Conservation (phyloP, 441 rosid species). For the Bocquillonia castaneifolia region DNA sequence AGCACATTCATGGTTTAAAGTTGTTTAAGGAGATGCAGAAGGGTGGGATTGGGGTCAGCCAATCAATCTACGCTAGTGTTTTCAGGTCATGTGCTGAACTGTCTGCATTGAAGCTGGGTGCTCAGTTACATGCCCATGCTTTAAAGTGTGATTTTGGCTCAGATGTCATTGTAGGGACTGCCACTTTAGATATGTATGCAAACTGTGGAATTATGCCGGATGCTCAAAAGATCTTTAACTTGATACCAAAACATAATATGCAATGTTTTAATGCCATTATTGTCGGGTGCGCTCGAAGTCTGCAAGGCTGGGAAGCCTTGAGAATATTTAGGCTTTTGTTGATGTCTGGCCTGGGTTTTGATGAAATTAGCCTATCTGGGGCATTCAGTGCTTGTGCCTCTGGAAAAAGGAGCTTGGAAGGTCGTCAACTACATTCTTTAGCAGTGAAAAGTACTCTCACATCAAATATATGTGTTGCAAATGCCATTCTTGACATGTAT, state of each 20-base stretch:
- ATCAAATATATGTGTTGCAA: conserved; percentile 57
- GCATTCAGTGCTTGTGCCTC: conserved; percentile 76
- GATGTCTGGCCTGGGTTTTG: conserved; percentile 56
- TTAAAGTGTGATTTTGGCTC: conserved; percentile 53
- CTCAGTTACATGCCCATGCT: conserved; percentile 79
- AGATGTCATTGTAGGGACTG: conserved; percentile 76
- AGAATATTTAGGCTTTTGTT: conserved; percentile 45
- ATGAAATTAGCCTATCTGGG: conserved; percentile 80
- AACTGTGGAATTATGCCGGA: conserved; percentile 59
- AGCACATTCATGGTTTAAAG: conserved; percentile 41
- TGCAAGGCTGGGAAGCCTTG: conserved; percentile 59
- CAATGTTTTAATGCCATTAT: conserved; percentile 84
- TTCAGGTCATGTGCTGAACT: conserved; percentile 71
- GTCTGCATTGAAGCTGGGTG: conserved; percentile 46
- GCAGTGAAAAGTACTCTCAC: conserved; percentile 50
- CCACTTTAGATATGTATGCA: conserved; percentile 87
- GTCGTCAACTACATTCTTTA: conserved; percentile 67
- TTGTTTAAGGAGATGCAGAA: conserved; percentile 68
- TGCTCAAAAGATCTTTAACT: conserved; percentile 62
- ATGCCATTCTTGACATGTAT: conserved; percentile 85
- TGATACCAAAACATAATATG: conserved; percentile 48
- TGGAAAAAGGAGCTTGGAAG: conserved; percentile 51
- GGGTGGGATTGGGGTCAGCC: conserved; percentile 50
- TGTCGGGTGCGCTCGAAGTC: conserved; percentile 56
- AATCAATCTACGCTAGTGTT: conserved; percentile 76